Percentiles rank a stretch among this genome's conserved stretches.
phyloP scores from a whole-genome alignment of 371 early-diverging fungal genomes.

The Rhizopus delemar region DNA sequence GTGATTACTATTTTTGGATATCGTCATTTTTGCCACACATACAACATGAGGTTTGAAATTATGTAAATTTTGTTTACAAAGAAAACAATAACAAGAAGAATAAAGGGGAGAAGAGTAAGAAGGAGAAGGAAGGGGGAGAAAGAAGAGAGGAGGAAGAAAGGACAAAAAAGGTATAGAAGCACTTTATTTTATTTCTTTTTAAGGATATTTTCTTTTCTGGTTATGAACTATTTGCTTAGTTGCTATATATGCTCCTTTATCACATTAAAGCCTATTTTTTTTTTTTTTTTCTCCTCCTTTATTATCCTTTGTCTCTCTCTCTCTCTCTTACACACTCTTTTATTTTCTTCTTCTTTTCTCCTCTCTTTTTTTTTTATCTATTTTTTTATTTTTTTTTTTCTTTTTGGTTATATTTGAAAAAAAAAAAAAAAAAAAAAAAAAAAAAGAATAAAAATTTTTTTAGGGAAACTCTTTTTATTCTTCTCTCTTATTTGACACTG shows the following conservation, averaged over 20 bases:
- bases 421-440: too few species aligned
- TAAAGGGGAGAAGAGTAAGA: neutral
- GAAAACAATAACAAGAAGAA: neutral
- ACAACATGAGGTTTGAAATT: neutral
- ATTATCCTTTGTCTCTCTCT: constrained; percentile 4
- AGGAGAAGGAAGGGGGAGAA: too few species aligned
- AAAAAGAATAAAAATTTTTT: too few species aligned
- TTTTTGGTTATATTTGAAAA: neutral
- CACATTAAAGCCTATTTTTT: constrained; percentile 7
- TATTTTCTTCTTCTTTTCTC: constrained; percentile 2
- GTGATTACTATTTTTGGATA: constrained; percentile 3
- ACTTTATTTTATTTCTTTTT: constrained; percentile 1
- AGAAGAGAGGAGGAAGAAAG: neutral
- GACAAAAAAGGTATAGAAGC: constrained; percentile 1
- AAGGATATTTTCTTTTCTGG: constrained; percentile 3
- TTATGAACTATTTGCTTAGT: constrained; percentile 1
- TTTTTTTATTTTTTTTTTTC: neutral
- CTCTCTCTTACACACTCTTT: constrained; percentile 1
- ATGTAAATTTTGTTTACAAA: neutral
- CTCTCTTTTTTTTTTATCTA: constrained; percentile 1
- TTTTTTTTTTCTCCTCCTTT: neutral
- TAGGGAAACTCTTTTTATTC: too few species aligned
- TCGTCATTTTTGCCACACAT: constrained; percentile 5
- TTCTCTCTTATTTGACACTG: too few species aligned
- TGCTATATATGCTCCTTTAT: constrained; percentile 4